Percentiles rank a stretch among this genome's conserved stretches.
These are phyloP conservation scores for Ziziphus jujuba DNA, from an alignment of 306 rosid genomes.

Conservation along the genomic window DNA sequence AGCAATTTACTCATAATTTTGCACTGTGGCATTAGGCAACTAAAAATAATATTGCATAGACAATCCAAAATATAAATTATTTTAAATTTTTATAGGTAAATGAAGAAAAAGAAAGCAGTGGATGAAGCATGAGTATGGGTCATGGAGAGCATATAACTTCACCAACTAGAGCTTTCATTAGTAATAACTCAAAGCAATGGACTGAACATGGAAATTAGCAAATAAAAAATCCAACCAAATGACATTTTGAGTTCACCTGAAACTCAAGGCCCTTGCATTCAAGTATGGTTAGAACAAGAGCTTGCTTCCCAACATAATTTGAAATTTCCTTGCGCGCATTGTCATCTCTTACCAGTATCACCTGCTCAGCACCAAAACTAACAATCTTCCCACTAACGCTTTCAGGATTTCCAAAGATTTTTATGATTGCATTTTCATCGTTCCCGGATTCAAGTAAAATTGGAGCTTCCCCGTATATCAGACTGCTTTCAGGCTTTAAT, in stretches of 20 bases:
- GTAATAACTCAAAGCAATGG: too few species aligned
- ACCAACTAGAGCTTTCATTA: too few species aligned
- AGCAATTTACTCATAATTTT: neutral
- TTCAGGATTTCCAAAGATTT: constrained; percentile 62
- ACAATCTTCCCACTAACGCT: constrained; percentile 38
- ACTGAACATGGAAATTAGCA: neutral
- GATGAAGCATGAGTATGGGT: too few species aligned
- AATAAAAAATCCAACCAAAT: neutral
- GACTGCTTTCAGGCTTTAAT: constrained; percentile 72
- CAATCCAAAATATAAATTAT: neutral
- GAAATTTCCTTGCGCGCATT: constrained; percentile 42
- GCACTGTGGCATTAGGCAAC: neutral
- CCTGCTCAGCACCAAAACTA: constrained; percentile 85
- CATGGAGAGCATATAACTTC: too few species aligned
- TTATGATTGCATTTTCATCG: constrained; percentile 56
- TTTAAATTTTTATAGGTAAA: neutral
- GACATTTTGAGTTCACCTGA: constrained; percentile 44
- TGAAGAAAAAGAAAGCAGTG: too few species aligned
- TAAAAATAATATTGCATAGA: neutral
- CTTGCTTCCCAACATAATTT: constrained; percentile 58
- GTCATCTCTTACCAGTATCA: constrained; percentile 78
- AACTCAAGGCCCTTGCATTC: constrained; percentile 93
- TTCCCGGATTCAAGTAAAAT: constrained; percentile 53
- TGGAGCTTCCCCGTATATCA: constrained; percentile 67
- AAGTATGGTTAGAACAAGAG: constrained; percentile 69